Percentiles rank a stretch among this genome's conserved stretches.
phyloP scores from a whole-genome alignment of 345 rosid species.

The Eutrema japonicum region DNA sequence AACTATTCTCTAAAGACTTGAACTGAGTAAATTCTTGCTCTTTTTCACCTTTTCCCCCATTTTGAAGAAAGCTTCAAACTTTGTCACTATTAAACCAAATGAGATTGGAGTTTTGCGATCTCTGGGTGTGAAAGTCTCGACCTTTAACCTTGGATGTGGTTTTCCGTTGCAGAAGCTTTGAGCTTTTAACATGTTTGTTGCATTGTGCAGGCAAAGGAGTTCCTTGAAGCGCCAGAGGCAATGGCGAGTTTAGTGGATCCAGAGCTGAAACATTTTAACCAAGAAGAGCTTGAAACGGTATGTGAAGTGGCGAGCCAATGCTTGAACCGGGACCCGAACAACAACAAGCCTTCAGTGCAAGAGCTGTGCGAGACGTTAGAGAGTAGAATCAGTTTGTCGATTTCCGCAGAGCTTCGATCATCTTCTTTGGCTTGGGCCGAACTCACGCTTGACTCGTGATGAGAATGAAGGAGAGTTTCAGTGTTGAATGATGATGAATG shows the following conservation, averaged over 20 bases:
- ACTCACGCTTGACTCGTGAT: conserved; percentile 79
- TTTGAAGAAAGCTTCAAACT: conserved; percentile 9
- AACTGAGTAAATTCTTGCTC: not conserved
- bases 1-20: not conserved
- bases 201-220: conserved; percentile 78
- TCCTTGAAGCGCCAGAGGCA: conserved; percentile 73
- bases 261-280: conserved; percentile 72
- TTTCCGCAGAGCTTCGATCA: conserved; percentile 73
- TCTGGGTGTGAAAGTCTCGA: conserved; percentile 12
- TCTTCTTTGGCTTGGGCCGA: conserved; percentile 98
- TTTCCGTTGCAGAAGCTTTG: not conserved
- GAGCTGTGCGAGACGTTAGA: conserved; percentile 67
- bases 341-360: conserved; percentile 59
- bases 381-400: conserved; percentile 70
- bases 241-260: conserved; percentile 89
- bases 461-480: conserved; percentile 2
- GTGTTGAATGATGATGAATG: conserved; percentile 27
- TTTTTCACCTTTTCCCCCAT: not conserved
- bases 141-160: not conserved
- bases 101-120: not conserved
- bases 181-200: conserved; percentile 1
- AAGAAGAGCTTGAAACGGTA: conserved; percentile 73
- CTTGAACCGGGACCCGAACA: conserved; percentile 58
- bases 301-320: conserved; percentile 81
- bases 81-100: conserved; percentile 9